Evolutionary conservation across 2,329 filamentous ascomycete species (phyloP), one percentile per base, ranked within the genome.

Genomic region (Neophaeococcomyces aloes): DNA sequence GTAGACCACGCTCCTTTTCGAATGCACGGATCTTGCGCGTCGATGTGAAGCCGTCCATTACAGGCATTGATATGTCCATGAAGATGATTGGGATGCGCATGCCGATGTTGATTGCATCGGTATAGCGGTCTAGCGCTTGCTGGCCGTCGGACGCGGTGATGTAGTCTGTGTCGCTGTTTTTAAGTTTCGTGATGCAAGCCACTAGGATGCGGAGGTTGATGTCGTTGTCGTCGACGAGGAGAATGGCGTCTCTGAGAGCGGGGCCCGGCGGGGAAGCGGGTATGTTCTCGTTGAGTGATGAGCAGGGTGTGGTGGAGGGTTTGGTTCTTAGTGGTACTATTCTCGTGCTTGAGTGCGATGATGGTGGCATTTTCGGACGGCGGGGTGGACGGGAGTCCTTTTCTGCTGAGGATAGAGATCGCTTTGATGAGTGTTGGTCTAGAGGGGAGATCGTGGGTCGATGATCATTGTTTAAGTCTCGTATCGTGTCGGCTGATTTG

Each of bases 141-240:
- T 23, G 21, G 13, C 40, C 40, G 21, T 43, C 19, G 10, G 11
- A 5, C 6, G 40, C 40, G 7, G 31, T 36, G 3, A 29, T n/a
- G 17, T 37, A 25, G 8, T 29, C 21, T n/a, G 18, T 25, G 19
- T 38, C 18, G 11, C 14, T 11, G 7, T 7, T 13, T 13, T 43
- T 25, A 6, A 35, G 40, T 7, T 27, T 29, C 7, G 5, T 15
- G 6, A 43, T 29, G 15, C 23, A 36, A 6, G 31, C 17, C 17
- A 29, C 30, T 13, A 43, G 40, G 15, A 67, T 51, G 5, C 61
- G 65, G 14, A 67, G 58, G 27, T 68, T 67, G 45, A 68, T 67
- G 3, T 56, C 52, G 46, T 67, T 67, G 45, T 67, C 65, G 27
- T 67, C 65, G 2, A 67, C 65, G 0, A 67, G 60, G 0, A 67